phyloP scores from a whole-genome alignment of 2,329 filamentous ascomycete genomes.

The Plectosphaerella sp. region DNA sequence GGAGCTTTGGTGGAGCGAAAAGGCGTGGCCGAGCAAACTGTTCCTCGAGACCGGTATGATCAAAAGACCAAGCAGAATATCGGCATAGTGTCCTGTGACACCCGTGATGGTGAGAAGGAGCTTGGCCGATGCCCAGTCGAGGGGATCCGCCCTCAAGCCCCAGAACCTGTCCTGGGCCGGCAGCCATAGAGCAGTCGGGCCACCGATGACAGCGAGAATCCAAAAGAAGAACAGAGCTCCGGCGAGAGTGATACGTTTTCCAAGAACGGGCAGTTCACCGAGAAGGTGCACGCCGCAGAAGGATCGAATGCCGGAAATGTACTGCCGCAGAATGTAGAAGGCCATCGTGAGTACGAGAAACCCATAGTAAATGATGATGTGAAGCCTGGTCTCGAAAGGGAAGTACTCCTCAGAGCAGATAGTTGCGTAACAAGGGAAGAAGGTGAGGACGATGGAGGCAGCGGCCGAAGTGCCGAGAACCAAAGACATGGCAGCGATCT shows the following conservation, averaged over 20 bases:
- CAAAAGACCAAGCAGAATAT: slow-evolving; percentile 9
- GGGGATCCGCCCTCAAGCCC: slow-evolving; percentile 4
- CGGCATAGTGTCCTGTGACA: slow-evolving; percentile 10
- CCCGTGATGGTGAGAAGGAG: slow-evolving; percentile 8
- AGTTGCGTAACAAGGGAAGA: slow-evolving; percentile 8
- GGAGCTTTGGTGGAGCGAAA: slow-evolving; percentile 10
- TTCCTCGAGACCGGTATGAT: slow-evolving; percentile 10
- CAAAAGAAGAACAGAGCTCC: slow-evolving; percentile 3
- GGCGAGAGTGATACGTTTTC: slow-evolving; percentile 4
- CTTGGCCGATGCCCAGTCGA: slow-evolving; percentile 8
- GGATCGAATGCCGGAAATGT: not conserved
- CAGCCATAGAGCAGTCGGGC: slow-evolving; percentile 7
- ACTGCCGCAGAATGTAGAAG: not conserved
- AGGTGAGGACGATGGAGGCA: slow-evolving; percentile 5
- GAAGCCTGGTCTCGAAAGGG: slow-evolving; percentile 7
- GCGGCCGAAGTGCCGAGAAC: too few species aligned
- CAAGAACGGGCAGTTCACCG: not conserved
- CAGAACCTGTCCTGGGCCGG: slow-evolving; percentile 5
- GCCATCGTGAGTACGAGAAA: slow-evolving; percentile 4
- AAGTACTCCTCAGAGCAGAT: slow-evolving; percentile 11
- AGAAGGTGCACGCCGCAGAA: not conserved
- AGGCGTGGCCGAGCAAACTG: slow-evolving; percentile 8
- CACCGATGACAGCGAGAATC: slow-evolving; percentile 6
- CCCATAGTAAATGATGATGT: slow-evolving; percentile 8
- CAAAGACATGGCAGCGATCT: too few species aligned